Evolutionary conservation across 2,329 filamentous ascomycete genomes (phyloP).

Genomic region (Neurospora crassa): DNA sequence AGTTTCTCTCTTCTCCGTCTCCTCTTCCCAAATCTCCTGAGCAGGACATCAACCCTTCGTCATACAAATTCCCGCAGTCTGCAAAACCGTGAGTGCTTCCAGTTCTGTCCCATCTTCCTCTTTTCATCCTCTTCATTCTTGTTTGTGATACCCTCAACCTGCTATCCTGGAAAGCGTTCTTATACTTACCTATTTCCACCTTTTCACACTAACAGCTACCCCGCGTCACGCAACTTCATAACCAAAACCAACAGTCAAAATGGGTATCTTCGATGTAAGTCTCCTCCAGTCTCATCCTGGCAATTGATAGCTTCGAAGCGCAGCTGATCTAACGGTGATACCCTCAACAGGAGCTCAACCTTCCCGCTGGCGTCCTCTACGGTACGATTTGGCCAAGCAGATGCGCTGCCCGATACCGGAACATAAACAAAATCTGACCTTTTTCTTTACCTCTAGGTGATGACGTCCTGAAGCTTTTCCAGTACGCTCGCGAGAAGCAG

Average conservation of each 20-base stretch:
- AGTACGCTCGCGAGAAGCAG: constrained; percentile 78
- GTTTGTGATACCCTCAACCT: background rate
- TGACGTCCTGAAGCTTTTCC: constrained; percentile 51
- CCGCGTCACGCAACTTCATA: background rate
- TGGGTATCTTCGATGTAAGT: constrained; percentile 14
- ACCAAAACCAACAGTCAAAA: constrained; percentile 3
- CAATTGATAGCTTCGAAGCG: background rate
- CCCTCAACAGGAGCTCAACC: constrained; percentile 5
- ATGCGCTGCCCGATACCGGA: constrained; percentile 3
- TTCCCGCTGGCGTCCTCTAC: constrained; percentile 5
- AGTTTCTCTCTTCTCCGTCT: background rate
- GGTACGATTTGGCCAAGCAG: background rate
- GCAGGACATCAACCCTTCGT: background rate
- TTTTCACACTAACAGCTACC: background rate
- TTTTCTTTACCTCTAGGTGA: constrained; percentile 9
- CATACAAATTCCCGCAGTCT: background rate
- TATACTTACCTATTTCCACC: background rate
- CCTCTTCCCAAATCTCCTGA: background rate
- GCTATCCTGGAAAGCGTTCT: background rate
- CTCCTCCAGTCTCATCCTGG: background rate
- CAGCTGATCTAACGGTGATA: background rate
- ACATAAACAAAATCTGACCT: background rate
- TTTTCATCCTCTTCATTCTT: background rate
- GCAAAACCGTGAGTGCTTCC: background rate
- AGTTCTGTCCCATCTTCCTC: background rate